Evolutionary conservation across 2,329 filamentous ascomycete species (phyloP), one percentile per base, ranked within the genome.

Genomic region (Aaosphaeria pasadenensis): DNA sequence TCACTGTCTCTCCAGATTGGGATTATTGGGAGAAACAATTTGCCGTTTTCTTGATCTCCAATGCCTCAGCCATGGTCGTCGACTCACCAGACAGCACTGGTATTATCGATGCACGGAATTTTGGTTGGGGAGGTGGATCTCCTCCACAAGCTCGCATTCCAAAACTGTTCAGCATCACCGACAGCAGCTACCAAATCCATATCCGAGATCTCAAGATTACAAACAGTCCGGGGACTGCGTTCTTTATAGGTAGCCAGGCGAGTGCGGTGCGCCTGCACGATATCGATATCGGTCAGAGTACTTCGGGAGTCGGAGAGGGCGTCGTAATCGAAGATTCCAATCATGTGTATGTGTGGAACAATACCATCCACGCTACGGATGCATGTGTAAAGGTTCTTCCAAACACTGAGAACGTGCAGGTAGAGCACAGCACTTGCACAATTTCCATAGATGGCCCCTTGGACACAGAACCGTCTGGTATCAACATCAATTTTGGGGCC

Each of bases 71-170:
- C 0, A 60, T 71, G 24, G 73, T 65, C 28, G 66, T 78, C n/a
- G 62, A 61, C 7, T 76, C 72, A 0, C 30, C 73, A 66, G 0
- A 72, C 70, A 5, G 58, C 52, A 1, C 47, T 2, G 75, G 76
- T 11, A 53, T 74, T 0, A 74, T 78, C 39, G 75, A 78, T 53
- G 76, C 74, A 2, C 77, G 74, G 53, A 29, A 31, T 6, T 54
- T 48, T 30, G 52, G 54, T 2, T 48, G 39, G 17, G 28, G 30
- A 38, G 31, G 9, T 35, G 39, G 11, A 29, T 32, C 5, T 28
- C 28, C 7, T 11, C 17, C 30, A n/a, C 44, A 40, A 11, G 29
- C 35, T 4, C 28, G 38, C 17, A 45, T 50, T 6, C 53, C 53
- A 1, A 47, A 43, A 9, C 39, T 56, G 11, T 50, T 56, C 45